phyloP scores from a whole-genome alignment of 1,139 yeast species.

The Spathaspora sp. region DNA sequence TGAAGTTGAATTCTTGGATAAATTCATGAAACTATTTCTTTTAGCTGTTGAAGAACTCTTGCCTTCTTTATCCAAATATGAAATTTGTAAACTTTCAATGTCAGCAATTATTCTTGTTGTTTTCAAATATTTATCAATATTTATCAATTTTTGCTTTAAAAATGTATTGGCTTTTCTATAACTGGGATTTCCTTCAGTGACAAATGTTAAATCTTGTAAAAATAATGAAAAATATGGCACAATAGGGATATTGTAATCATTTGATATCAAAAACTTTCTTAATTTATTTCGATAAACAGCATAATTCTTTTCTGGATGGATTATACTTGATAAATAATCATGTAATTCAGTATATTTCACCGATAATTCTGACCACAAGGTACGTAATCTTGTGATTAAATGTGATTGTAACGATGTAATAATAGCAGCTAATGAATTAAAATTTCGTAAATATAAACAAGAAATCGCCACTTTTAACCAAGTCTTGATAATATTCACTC shows the following conservation, averaged over 20 bases:
- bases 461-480: slow-evolving; percentile 87
- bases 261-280: slow-evolving; percentile 51
- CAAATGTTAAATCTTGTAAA: slow-evolving; percentile 83
- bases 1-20: slow-evolving; percentile 5
- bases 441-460: slow-evolving; percentile 77
- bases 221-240: slow-evolving; percentile 87
- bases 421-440: slow-evolving; percentile 86
- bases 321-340: slow-evolving; percentile 64
- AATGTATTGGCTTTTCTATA: slow-evolving; percentile 62
- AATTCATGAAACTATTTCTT: slow-evolving; percentile 20
- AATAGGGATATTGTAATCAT: slow-evolving; percentile 62
- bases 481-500: slow-evolving; percentile 62
- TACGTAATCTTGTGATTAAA: slow-evolving; percentile 64
- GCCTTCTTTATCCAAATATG: slow-evolving; percentile 32
- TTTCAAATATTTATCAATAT: slow-evolving; percentile 79
- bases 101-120: slow-evolving; percentile 75
- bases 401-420: slow-evolving; percentile 84
- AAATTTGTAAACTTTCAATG: slow-evolving; percentile 72
- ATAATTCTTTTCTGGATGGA: slow-evolving; percentile 85
- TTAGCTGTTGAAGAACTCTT: slow-evolving; percentile 1
- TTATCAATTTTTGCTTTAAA: slow-evolving; percentile 61
- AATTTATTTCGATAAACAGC: slow-evolving; percentile 69
- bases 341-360: slow-evolving; percentile 66
- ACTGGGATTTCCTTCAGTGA: slow-evolving; percentile 82
- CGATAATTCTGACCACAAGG: slow-evolving; percentile 66